Base-by-base conservation (phyloP, 208 protist genomes). In the Histomonas meleagridis region DNA sequence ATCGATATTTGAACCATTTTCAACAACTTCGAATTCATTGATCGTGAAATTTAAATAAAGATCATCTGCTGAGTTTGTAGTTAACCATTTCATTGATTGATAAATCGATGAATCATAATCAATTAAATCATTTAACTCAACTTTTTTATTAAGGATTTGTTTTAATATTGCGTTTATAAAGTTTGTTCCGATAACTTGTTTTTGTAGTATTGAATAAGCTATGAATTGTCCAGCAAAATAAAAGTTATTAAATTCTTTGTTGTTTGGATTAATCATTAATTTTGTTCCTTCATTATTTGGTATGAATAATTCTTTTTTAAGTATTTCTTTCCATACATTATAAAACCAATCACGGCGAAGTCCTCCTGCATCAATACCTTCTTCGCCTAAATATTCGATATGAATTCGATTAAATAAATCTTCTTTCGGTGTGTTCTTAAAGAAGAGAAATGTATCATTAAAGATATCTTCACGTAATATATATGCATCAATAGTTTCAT, bases 1-100 rank as follows among this genome's bases (percentile, higher is more conserved):
- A 43, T 93, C 91, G 21, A 97, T 97, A 60, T 97, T 95, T 5
- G 93, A 92, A 7, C 98, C 97, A 90, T 96, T 94, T 38, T 60
- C 12, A 18, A 60, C 18, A 23, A 60, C 7, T 60, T 60, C 53
- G 18, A 23, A 7, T 60, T 60, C 53, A 60, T 18, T 18, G 18
- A 23, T 21, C 53, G 18, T 60, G 18, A 60, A 60, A 18, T 60
- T 60, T 60, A 60, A 60, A 60, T 60, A 60, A 60, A 7, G 7
- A 60, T 60, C 7, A 23, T 60, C 18, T 18, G 18, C 53, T 7
- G 7, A 23, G 18, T 60, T 60, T 21, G 7, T 60, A 23, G 18
- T 7, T 21, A 60, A 7, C 53, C 53, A 60, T 21, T 60, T 7
- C 18, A 60, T 21, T 60, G 53, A 23, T 21, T 60, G 7, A 7